phyloP scores from a whole-genome alignment of 73 alveolate species.

The Paramecium caudatum region DNA sequence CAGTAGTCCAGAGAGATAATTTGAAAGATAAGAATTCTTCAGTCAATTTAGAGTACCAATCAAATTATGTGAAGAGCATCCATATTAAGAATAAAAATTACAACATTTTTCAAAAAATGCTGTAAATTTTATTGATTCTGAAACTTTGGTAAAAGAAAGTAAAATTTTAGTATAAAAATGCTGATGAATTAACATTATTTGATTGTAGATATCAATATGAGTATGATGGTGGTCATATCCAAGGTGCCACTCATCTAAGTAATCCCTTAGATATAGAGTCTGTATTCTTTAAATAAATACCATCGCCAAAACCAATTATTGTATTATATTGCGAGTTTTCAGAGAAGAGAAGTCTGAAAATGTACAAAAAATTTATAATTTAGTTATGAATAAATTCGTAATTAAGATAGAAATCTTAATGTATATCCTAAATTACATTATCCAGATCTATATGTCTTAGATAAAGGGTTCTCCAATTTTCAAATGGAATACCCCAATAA shows the following conservation, averaged over 20 bases:
- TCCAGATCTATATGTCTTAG: neutral
- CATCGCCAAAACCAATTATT: neutral
- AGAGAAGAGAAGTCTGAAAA: neutral
- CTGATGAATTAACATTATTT: slow-evolving; percentile 30
- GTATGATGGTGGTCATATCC: slow-evolving; percentile 33
- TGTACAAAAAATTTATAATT: neutral
- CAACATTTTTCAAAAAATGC: slow-evolving; percentile 4
- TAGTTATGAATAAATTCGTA: slow-evolving; percentile 20
- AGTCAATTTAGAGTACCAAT: neutral
- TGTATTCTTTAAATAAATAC: slow-evolving; percentile 36
- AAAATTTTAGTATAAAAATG: slow-evolving; percentile 30
- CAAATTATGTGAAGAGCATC: neutral
- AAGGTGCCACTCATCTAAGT: slow-evolving; percentile 41
- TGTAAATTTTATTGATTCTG: slow-evolving; percentile 21
- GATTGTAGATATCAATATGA: slow-evolving; percentile 25
- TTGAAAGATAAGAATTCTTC: slow-evolving; percentile 26
- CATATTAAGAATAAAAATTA: too few relatives aligned
- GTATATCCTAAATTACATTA: neutral
- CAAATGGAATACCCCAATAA: neutral
- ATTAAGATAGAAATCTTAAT: neutral
- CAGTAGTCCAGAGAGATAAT: slow-evolving; percentile 32
- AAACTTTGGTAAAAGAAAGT: slow-evolving; percentile 23
- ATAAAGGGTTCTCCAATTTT: slow-evolving; percentile 20
- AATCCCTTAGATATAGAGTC: slow-evolving; percentile 34
- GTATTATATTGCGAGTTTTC: slow-evolving; percentile 12